Conservation (phyloP, 305 asterid species). For the Solanum aculeatissimum region DNA sequence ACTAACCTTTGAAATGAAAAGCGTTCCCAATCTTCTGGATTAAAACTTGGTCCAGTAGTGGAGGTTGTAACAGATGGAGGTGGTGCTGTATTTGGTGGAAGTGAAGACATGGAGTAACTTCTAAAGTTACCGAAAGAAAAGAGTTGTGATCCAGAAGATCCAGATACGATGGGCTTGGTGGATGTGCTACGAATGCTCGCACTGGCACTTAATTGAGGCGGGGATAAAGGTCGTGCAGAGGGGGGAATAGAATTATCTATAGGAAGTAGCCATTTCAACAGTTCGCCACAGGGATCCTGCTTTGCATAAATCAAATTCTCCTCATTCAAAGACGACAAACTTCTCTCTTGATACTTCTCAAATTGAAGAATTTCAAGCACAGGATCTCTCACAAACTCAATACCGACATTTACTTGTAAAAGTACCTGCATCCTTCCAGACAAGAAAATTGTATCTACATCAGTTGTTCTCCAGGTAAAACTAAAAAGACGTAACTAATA, state of each 20-base stretch:
- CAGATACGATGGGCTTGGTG: constrained; percentile 43
- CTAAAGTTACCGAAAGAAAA: constrained; percentile 86
- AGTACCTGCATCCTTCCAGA: constrained; percentile 99
- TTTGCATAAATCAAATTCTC: constrained; percentile 22
- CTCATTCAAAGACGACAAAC: constrained; percentile 28
- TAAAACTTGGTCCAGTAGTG: constrained; percentile 37
- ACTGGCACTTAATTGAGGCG: constrained; percentile 58
- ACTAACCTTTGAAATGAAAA: constrained; percentile 55
- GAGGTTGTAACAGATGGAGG: constrained; percentile 46
- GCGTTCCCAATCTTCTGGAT: constrained; percentile 68
- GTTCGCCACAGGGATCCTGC: constrained; percentile 72
- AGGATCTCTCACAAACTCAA: constrained; percentile 67
- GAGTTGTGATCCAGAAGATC: constrained; percentile 76
- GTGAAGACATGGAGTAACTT: constrained; percentile 97
- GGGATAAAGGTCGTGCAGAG: constrained; percentile 58
- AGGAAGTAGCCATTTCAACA: constrained; percentile 94
- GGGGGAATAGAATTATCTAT: constrained; percentile 74
- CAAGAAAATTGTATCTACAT: constrained; percentile 50
- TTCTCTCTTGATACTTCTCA: constrained; percentile 62
- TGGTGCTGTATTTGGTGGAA: constrained; percentile 59
- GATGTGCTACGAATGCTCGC: constrained; percentile 67
- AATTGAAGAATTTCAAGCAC: constrained; percentile 94
- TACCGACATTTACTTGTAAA: constrained; percentile 83
- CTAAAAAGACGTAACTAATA: not conserved
- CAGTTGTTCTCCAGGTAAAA: constrained; percentile 15